A percentile compares a stretch with the other conserved stretches of the same genome.
Conservation (phyloP, 2,329 filamentous ascomycete genomes). For the Aspergillus versicolor region DNA sequence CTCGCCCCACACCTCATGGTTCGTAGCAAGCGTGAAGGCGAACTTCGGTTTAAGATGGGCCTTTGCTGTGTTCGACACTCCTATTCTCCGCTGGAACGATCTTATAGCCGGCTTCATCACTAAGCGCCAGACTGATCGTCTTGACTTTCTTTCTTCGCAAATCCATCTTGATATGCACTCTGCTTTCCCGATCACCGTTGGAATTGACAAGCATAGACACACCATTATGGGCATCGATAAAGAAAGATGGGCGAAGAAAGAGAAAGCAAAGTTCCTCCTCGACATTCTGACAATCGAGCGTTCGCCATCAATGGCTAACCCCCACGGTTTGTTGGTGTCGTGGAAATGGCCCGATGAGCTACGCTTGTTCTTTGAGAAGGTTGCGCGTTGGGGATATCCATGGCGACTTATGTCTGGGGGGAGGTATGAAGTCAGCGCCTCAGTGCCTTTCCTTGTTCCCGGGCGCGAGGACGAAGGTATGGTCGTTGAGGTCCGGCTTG, state of each 20-base stretch:
- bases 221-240: too few relatives aligned
- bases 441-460: conserved; percentile 19
- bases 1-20: too few relatives aligned
- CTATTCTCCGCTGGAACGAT: conserved; percentile 19
- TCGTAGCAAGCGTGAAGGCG: background rate
- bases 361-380: conserved; percentile 26
- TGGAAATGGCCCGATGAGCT: conserved; percentile 21
- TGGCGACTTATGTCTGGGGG: conserved; percentile 28
- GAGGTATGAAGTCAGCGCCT: conserved; percentile 28
- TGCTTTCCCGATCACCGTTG: too few relatives aligned
- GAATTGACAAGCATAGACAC: too few relatives aligned
- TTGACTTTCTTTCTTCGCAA: too few relatives aligned
- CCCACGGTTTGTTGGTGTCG: conserved; percentile 22
- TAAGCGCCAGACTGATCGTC: background rate
- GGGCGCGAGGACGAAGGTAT: conserved; percentile 1
- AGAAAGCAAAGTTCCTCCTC: conserved; percentile 19
- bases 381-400: conserved; percentile 29
- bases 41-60: conserved; percentile 26
- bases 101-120: conserved; percentile 18
- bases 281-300: conserved; percentile 20
- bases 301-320: conserved; percentile 3
- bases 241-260: background rate
- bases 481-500: conserved; percentile 28
- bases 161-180: too few relatives aligned
- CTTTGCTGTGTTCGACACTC: conserved; percentile 17